Conservation (phyloP, 2,329 filamentous ascomycete species). For the Fusarium sororula region DNA sequence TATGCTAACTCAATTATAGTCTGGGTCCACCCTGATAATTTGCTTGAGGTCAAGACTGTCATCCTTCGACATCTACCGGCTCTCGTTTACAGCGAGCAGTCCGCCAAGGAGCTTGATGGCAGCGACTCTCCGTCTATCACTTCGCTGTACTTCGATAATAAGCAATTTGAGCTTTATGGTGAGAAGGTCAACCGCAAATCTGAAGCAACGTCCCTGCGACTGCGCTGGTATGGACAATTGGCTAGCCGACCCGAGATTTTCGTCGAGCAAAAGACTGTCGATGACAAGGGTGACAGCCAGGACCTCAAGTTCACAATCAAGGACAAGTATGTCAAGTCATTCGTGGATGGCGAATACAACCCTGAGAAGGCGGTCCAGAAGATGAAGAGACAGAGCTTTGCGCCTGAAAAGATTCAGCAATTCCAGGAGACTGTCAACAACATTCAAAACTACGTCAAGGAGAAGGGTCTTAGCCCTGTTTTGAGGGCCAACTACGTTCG, state of each 20-base stretch:
- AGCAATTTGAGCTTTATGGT: constrained; percentile 84
- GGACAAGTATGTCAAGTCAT: constrained; percentile 90
- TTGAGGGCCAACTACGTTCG: constrained; percentile 92
- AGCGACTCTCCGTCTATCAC: constrained; percentile 90
- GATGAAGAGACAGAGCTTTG: constrained; percentile 80
- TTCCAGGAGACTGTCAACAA: constrained; percentile 78
- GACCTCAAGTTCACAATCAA: constrained; percentile 88
- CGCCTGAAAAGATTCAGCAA: constrained; percentile 70
- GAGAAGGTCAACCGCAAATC: constrained; percentile 81
- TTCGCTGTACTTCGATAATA: constrained; percentile 94
- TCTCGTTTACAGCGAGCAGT: constrained; percentile 90
- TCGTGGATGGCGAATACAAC: constrained; percentile 86
- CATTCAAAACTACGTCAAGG: constrained; percentile 82
- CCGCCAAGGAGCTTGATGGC: constrained; percentile 82
- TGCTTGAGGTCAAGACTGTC: constrained; percentile 95
- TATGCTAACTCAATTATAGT: constrained; percentile 56
- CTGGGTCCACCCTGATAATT: constrained; percentile 95
- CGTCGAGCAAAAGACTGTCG: constrained; percentile 89
- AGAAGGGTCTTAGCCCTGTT: constrained; percentile 82
- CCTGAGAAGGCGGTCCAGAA: constrained; percentile 92
- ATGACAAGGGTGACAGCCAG: constrained; percentile 78
- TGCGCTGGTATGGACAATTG: constrained; percentile 92
- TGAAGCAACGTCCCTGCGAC: constrained; percentile 82
- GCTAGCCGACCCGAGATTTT: constrained; percentile 80
- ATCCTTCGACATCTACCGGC: constrained; percentile 91